These are phyloP conservation scores for Elymus sibiricus DNA, from an alignment of 176 grass and related monocot species.

Conservation along the genomic window DNA sequence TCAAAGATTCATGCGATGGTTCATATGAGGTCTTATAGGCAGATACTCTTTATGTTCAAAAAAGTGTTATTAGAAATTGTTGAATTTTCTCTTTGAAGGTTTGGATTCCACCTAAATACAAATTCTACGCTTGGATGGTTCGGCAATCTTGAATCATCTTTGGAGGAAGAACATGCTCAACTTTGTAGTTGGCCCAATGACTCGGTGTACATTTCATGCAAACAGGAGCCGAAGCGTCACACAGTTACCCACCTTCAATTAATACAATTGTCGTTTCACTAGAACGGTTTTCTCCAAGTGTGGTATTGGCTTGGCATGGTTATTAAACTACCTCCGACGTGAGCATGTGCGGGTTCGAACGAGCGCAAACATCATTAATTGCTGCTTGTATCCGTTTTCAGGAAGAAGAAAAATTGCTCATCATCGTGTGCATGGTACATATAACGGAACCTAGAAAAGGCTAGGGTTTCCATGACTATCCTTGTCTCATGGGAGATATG, in stretches of 20 bases:
- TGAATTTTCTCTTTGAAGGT: not conserved
- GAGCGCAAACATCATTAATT: not conserved
- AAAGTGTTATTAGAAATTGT: not conserved
- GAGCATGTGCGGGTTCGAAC: not conserved
- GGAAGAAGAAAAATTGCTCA: not conserved
- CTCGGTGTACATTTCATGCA: not conserved
- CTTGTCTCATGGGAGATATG: not conserved
- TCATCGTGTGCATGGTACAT: not conserved
- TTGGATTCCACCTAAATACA: not conserved
- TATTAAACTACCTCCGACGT: too few relatives aligned
- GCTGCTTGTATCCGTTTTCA: not conserved
- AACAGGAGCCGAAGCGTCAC: not conserved
- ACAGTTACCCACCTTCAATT: not conserved
- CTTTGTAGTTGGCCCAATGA: not conserved
- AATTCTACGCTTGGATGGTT: not conserved
- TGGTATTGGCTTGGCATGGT: not conserved
- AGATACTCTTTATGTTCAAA: not conserved
- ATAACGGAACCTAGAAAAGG: not conserved
- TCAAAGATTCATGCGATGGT: not conserved
- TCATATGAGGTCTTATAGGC: not conserved
- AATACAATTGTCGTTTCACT: not conserved
- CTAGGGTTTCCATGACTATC: not conserved
- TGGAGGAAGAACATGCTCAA: not conserved
- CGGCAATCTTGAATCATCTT: not conserved
- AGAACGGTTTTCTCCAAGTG: not conserved